Evolutionary conservation across 1,284 basidiomycete genomes (phyloP), one percentile per base, ranked within the genome.

Genomic region (Apiotrichum montevideense): DNA sequence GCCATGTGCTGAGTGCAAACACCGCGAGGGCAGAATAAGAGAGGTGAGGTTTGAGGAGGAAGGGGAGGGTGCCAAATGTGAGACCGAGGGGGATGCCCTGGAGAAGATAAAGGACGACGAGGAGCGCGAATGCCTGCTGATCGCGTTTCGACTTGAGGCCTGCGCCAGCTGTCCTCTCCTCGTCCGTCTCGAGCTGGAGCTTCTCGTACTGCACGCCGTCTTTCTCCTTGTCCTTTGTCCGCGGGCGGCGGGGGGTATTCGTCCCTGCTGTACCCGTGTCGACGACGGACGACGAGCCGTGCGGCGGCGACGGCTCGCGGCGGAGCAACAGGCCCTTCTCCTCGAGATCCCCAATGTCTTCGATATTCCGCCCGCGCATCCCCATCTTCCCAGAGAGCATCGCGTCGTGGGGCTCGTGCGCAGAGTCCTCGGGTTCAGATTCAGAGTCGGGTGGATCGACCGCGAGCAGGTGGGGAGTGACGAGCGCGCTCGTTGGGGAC

Each of bases 11-110:
- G 46, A 99, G 82, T 51, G 92, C 90, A 78, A 98, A 98, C 34
- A 94, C 84, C 58, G 89, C 96, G 54, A 99, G 84, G 77, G 98
- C 92, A 35, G 92, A 94, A 79, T 99, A 98, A 45, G 91, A 94
- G 58, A 99, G 77, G 74, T 95, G 88, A 66, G 96, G 87, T 77
- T 90, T 88, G 58, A 98, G 84, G 74, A 98, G 84, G 82, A 97
- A 98, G 34, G 96, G 95, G 37, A 99, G 85, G 35, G 95, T 98
- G 62, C 95, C 96, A 58, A 81, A 78, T 29, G 64, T 68, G 4
- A 67, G 62, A 76, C 93, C 82, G 72, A 98, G 90, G 44, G 95
- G 96, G 63, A 98, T 87, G 57, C 95, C 95, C 79, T 98, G 95
- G 40, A 98, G 76, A 29, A 63, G 52, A 43, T 63, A 98, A 52